A percentile compares a stretch with the other conserved stretches of the same genome.
Conservation (phyloP, 2,329 filamentous ascomycete species). For the Calonectria pseudoreteaudii region DNA sequence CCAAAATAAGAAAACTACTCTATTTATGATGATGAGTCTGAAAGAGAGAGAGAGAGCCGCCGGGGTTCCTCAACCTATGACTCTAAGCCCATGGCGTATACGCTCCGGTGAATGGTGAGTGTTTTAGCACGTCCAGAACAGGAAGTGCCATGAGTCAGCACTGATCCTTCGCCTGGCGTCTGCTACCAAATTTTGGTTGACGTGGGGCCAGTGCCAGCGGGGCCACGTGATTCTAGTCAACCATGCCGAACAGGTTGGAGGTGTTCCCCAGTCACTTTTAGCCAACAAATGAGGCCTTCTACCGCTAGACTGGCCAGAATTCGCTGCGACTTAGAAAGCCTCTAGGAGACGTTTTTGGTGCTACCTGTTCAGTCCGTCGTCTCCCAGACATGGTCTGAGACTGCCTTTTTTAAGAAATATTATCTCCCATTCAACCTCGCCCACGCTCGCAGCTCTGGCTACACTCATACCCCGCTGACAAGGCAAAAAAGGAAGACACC, state of each 20-base stretch:
- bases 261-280: constrained; percentile 13
- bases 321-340: constrained; percentile 1
- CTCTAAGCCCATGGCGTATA: constrained; percentile 8
- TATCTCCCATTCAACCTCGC: neutral
- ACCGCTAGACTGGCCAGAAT: constrained; percentile 1
- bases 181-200: neutral
- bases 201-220: neutral
- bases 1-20: neutral
- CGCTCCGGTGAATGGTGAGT: neutral
- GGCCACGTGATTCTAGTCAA: constrained; percentile 21
- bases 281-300: constrained; percentile 9
- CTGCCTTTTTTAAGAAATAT: neutral
- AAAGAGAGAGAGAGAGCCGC: neutral
- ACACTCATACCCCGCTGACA: constrained; percentile 19
- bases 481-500: constrained; percentile 35
- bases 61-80: neutral
- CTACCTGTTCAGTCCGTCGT: neutral
- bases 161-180: neutral
- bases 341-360: constrained; percentile 20
- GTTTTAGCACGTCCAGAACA: neutral
- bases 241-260: constrained; percentile 4
- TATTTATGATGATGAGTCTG: neutral
- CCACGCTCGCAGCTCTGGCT: neutral
- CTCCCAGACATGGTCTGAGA: neutral
- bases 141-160: constrained; percentile 7